Base-by-base conservation (phyloP, 768 basidiomycete species). In the Termitomyces sp. region DNA sequence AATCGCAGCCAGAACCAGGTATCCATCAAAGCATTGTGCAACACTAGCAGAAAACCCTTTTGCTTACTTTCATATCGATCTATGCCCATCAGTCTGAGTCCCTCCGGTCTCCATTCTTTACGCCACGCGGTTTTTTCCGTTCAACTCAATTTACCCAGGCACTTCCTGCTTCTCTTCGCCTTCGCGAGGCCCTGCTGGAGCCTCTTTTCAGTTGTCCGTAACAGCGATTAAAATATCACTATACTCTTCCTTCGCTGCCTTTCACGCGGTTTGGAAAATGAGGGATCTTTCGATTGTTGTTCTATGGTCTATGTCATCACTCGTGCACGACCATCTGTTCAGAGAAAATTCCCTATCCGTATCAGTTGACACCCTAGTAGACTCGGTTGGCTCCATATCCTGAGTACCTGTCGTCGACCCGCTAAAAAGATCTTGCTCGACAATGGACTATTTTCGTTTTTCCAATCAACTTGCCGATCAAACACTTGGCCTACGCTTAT, bases 71-170 rank as follows among this genome's bases (percentile, higher is more conserved):
- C 8, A 51, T 51, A 58, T 50, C 37, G 49, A 58, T 55, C 49
- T 53, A 61, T 52, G 28, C 44, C 54, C 51, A 54, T 57, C 53
- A 7, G 38, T 22, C 30, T 12, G 15, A 35, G 14, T 35, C 12
- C 35, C 35, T 37, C 6, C 30, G 2, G 9, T 35, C 11, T 21
- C 32, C 22, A 37, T 24, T 32, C n/a, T 42, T 14, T 46, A 28
- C 57, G 49, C 47, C 54, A 56, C 43, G 40, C 24, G 34, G 28
- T 26, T 30, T 41, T 26, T 30, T 19, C 34, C 17, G 19, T 45
- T 46, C 35, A 37, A 37, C 15, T 38, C n/a, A 40, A 22, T 48
- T n/a, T 3, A 8, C 12, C 19, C 19, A 19, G 19, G 30, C 21
- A 21, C 45, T 21, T 10, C 30, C 12, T 45, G 34, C 11, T 19